These are phyloP conservation scores for Calvatia gigantea DNA, from an alignment of 768 basidiomycete species.

Conservation along the genomic window DNA sequence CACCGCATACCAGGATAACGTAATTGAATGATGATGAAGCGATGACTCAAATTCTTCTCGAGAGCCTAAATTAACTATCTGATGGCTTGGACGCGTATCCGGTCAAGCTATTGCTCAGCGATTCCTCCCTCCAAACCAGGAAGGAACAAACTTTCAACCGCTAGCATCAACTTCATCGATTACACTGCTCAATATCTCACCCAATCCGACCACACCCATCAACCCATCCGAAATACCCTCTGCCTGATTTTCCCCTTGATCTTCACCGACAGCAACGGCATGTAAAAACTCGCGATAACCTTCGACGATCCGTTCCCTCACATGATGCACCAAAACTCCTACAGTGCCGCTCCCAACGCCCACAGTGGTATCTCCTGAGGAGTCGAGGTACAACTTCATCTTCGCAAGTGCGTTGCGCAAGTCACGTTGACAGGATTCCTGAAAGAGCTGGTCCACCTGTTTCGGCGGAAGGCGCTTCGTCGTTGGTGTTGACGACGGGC, in stretches of 20 bases:
- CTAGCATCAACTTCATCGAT: conserved; percentile 24
- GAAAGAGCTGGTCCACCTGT: conserved; percentile 34
- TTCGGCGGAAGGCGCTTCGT: conserved; percentile 11
- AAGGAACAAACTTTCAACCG: no score
- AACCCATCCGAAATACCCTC: conserved; percentile 18
- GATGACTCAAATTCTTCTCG: no score
- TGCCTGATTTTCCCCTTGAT: conserved; percentile 29
- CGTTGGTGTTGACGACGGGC: conserved; percentile 2
- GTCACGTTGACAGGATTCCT: conserved; percentile 49
- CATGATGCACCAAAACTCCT: conserved; percentile 71
- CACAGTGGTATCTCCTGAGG: neutral
- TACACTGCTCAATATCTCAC: conserved; percentile 33
- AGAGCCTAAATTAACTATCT: no score
- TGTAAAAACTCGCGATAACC: conserved; percentile 63
- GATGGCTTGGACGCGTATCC: no score
- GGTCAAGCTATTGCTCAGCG: no score
- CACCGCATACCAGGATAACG: no score
- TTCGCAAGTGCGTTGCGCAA: conserved; percentile 52
- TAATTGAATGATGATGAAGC: no score
- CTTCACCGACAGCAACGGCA: conserved; percentile 34
- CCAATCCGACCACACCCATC: conserved; percentile 30
- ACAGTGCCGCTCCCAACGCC: conserved; percentile 59
- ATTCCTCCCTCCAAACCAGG: no score
- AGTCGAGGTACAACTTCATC: conserved; percentile 72
- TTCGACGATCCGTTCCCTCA: conserved; percentile 70